Evolutionary conservation across 192 early-diverging fungal species (phyloP), one percentile per base, ranked within the genome.

Genomic region (Backusella parvicylindrica): DNA sequence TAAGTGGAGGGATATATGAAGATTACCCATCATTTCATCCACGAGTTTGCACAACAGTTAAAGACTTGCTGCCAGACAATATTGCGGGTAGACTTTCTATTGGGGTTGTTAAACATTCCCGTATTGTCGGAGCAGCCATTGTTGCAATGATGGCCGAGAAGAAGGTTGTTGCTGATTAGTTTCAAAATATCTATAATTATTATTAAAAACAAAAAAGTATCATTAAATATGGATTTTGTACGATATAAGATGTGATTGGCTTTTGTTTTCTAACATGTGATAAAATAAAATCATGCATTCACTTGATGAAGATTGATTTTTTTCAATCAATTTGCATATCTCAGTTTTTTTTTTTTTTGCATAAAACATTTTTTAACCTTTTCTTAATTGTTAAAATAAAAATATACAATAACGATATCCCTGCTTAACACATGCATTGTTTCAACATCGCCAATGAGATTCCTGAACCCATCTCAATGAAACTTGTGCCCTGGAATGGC

Each of bases 131-230:
- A 8, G 77, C 74, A 11, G 81, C 81, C 41, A 79, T 82, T 70
- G 81, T 82, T 32, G 81, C 81, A 23, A 82, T 82, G 81, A 82
- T 82, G 81, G 77, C 77, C 26, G 77, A 82, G 41, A 82, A 82
- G 60, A 66, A 65, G 21, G 50, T 32, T 35, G 12, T 37, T 26
- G n/a, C 38, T 35, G 23, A 50, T 50, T 50, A 50, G 21, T 50
- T 21, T 21, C 5, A 41, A 41, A 41, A 11, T 12, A 41, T 13
- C 40, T 41, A n/a, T n/a, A n/a, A n/a, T n/a, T n/a, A n/a, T n/a
- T n/a, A n/a, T n/a, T n/a, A n/a, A n/a, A n/a, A n/a, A n/a, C n/a
- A n/a, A n/a, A n/a, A n/a, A n/a, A n/a, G n/a, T n/a, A n/a, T n/a
- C n/a, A n/a, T n/a, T n/a, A n/a, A n/a, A n/a, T n/a, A n/a, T n/a